phyloP scores from a whole-genome alignment of 2,329 filamentous ascomycete genomes.

The Xylaria digitata region DNA sequence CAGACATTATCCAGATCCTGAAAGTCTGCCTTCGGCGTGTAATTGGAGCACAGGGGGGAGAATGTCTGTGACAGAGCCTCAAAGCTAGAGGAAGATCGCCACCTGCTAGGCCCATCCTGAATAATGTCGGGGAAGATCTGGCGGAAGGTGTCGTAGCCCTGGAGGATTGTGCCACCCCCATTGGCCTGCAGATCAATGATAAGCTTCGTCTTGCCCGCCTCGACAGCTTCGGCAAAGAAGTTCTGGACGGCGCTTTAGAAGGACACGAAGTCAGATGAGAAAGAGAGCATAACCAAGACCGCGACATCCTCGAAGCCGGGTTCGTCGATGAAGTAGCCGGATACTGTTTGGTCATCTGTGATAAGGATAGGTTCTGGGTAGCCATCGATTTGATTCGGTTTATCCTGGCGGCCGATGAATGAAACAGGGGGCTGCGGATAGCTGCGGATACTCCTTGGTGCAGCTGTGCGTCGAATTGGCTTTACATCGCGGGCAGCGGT shows the following conservation, averaged over 20 bases:
- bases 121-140: slow-evolving; percentile 37
- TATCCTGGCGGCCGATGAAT: slow-evolving; percentile 19
- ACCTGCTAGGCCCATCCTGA: slow-evolving; percentile 34
- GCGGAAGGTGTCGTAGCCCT: slow-evolving; percentile 38
- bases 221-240: slow-evolving; percentile 33
- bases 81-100: slow-evolving; percentile 24
- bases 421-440: slow-evolving; percentile 19
- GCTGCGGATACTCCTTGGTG: slow-evolving; percentile 14
- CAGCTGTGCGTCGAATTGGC: slow-evolving; percentile 14
- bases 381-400: slow-evolving; percentile 27
- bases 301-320: slow-evolving; percentile 37
- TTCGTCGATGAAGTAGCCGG: slow-evolving; percentile 36
- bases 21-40: slow-evolving; percentile 27
- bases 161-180: slow-evolving; percentile 34
- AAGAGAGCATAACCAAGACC: slow-evolving; percentile 33
- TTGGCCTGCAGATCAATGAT: slow-evolving; percentile 35
- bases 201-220: slow-evolving; percentile 36
- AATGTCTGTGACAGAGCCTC: slow-evolving; percentile 33
- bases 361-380: slow-evolving; percentile 36
- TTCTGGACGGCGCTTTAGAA: slow-evolving; percentile 33
- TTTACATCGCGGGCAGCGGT: slow-evolving; percentile 2
- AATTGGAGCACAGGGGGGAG: slow-evolving; percentile 32
- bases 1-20: slow-evolving; percentile 28
- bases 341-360: slow-evolving; percentile 29
- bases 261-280: slow-evolving; percentile 24